phyloP scores from a whole-genome alignment of 2,329 filamentous ascomycete genomes.

The Nothopassalora personata region DNA sequence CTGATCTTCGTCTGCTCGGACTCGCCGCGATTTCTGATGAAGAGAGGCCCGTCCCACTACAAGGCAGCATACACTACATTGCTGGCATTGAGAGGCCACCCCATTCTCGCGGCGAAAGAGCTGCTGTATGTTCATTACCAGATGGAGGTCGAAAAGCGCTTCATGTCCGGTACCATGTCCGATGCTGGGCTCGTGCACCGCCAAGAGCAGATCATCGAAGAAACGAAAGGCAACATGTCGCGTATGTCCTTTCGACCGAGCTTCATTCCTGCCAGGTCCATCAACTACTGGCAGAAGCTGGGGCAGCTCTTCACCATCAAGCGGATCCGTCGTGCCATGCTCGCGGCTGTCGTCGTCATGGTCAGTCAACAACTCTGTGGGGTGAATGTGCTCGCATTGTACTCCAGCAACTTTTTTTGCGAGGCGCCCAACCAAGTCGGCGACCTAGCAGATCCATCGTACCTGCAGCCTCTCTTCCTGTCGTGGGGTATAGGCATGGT shows the following conservation, averaged over 20 bases:
- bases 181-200: slow-evolving; percentile 2
- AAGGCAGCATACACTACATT: slow-evolving; percentile 24
- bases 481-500: slow-evolving; percentile 28
- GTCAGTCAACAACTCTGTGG: slow-evolving; percentile 28
- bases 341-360: slow-evolving; percentile 25
- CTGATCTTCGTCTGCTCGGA: slow-evolving; percentile 28
- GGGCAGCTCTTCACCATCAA: slow-evolving; percentile 26
- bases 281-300: slow-evolving; percentile 23
- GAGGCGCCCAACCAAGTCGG: slow-evolving; percentile 4
- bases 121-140: slow-evolving; percentile 28
- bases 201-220: slow-evolving; percentile 1
- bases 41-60: slow-evolving; percentile 19
- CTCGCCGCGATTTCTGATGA: slow-evolving; percentile 30
- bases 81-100: slow-evolving; percentile 19
- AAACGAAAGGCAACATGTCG: neutral
- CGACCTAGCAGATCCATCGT: slow-evolving; percentile 5
- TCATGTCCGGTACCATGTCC: slow-evolving; percentile 5
- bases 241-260: neutral
- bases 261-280: slow-evolving; percentile 1
- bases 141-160: slow-evolving; percentile 23
- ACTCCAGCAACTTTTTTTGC: slow-evolving; percentile 26
- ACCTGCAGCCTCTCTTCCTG: slow-evolving; percentile 22
- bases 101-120: slow-evolving; percentile 29
- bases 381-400: slow-evolving; percentile 25
- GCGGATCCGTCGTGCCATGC: slow-evolving; percentile 24